A percentile compares a stretch with the other conserved stretches of the same genome.
Evolutionary conservation across 2,329 filamentous ascomycete genomes (phyloP).

Genomic region (Monilinia fructigena): DNA sequence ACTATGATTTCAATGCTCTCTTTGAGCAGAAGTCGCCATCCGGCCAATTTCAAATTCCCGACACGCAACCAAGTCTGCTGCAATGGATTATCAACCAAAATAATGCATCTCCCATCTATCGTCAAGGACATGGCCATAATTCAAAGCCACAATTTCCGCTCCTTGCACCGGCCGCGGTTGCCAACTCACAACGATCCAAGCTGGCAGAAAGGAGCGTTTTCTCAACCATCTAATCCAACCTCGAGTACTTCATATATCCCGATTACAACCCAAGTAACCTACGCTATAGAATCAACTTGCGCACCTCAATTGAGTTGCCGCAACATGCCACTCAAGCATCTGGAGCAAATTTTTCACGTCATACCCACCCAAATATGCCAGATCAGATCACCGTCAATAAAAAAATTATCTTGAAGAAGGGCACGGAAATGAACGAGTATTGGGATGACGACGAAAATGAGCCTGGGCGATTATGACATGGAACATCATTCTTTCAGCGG

Average conservation of each 20-base stretch:
- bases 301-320: constrained; percentile 1
- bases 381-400: background rate
- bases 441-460: constrained; percentile 35
- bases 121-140: constrained; percentile 4
- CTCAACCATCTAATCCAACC: background rate
- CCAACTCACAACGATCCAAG: constrained; percentile 1
- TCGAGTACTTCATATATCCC: constrained; percentile 4
- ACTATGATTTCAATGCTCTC: constrained; percentile 35
- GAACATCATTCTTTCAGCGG: constrained; percentile 41
- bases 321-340: background rate
- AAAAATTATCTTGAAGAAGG: background rate
- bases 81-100: constrained; percentile 10
- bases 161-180: background rate
- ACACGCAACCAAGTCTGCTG: background rate
- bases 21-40: constrained; percentile 2
- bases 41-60: background rate
- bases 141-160: constrained; percentile 10
- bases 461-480: constrained; percentile 34
- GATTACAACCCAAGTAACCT: background rate
- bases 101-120: constrained; percentile 2
- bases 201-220: constrained; percentile 17
- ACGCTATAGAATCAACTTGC: background rate
- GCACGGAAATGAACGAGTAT: constrained; percentile 35
- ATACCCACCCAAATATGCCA: background rate
- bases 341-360: background rate